phyloP scores from a whole-genome alignment of 78 protist species.

The Diacronema lutheri region DNA sequence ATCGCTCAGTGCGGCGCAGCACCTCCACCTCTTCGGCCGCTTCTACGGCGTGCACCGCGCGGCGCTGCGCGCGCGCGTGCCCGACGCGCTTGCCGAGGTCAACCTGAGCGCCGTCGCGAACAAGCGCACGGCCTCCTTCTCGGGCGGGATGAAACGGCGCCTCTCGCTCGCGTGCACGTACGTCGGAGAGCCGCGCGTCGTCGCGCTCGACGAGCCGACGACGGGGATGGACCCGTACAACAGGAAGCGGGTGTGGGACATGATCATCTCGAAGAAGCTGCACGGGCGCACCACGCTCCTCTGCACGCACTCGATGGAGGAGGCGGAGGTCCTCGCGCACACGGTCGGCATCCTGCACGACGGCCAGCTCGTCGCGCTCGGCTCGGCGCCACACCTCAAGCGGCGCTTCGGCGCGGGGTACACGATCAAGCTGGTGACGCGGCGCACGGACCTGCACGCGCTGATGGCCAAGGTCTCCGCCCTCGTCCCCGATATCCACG shows the following conservation, averaged over 20 bases:
- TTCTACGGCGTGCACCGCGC: constrained; percentile 47
- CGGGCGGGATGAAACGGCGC: constrained; percentile 83
- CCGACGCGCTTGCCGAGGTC: neutral
- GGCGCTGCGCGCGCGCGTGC: neutral
- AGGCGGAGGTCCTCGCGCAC: constrained; percentile 57
- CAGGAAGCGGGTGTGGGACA: constrained; percentile 39
- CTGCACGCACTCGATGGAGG: constrained; percentile 62
- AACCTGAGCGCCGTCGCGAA: constrained; percentile 21
- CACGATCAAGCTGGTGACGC: no score
- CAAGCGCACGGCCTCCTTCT: constrained; percentile 22
- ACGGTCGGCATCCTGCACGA: constrained; percentile 71
- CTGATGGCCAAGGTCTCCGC: no score
- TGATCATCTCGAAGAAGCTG: neutral
- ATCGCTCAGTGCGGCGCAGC: constrained; percentile 68
- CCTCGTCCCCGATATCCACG: no score
- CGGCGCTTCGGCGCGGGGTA: no score
- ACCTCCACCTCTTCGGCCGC: constrained; percentile 67
- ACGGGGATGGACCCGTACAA: constrained; percentile 39
- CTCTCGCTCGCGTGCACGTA: constrained; percentile 30
- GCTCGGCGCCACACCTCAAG: no score
- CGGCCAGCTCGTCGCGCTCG: constrained; percentile 40
- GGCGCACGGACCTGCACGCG: no score
- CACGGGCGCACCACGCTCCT: constrained; percentile 22
- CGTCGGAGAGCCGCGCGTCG: constrained; percentile 20
- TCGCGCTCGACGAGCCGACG: constrained; percentile 61